These are phyloP conservation scores for Moricandia arvensis DNA, from an alignment of 345 rosid species.

Conservation along the genomic window DNA sequence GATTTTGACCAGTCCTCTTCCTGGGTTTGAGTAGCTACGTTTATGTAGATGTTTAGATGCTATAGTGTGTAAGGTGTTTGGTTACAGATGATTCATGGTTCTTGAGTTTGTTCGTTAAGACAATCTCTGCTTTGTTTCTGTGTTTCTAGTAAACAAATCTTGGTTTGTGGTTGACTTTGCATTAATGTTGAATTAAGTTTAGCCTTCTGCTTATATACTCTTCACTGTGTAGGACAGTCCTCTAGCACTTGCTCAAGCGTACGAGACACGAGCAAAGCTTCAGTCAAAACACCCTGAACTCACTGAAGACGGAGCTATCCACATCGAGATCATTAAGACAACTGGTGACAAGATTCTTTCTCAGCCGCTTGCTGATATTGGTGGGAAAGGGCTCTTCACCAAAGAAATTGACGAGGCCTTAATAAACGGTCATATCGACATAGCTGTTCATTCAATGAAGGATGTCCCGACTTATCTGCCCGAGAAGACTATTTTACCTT, in stretches of 20 bases:
- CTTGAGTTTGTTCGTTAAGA: not conserved
- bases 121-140: not conserved
- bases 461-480: conserved; percentile 98
- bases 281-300: conserved; percentile 72
- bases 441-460: conserved; percentile 98
- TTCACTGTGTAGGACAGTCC: conserved; percentile 65
- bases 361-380: conserved; percentile 97
- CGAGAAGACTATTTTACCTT: conserved; percentile 74
- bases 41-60: conserved; percentile 6
- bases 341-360: conserved; percentile 90
- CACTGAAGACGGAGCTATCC: conserved; percentile 83
- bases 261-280: conserved; percentile 86
- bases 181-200: conserved; percentile 1
- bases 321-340: conserved; percentile 89
- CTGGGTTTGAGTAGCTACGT: not conserved
- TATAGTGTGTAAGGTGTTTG: not conserved
- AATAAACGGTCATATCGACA: conserved; percentile 79
- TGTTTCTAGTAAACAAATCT: not conserved
- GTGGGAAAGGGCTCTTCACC: conserved; percentile 97
- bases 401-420: conserved; percentile 97
- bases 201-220: conserved; percentile 36
- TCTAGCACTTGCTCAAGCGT: conserved; percentile 95
- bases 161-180: not conserved
- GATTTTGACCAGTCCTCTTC: not conserved
- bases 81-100: not conserved